Conservation (phyloP, 129 eudicot species). For the Pulicaria dysenterica region DNA sequence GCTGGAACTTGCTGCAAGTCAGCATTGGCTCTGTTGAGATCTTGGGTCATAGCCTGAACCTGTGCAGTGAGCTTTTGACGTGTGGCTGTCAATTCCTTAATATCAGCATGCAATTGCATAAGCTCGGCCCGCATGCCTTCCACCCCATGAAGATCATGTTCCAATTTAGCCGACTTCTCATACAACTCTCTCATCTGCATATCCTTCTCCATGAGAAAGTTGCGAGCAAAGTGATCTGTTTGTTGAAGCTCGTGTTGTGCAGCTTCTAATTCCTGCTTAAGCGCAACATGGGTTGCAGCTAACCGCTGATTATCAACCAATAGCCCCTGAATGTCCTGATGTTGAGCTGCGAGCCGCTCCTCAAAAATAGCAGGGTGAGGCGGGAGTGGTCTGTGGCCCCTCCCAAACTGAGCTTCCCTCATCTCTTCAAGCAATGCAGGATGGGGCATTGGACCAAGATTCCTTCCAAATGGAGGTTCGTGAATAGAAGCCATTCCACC, state of each 20-base stretch:
- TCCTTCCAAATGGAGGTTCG: slow-evolving; percentile 66
- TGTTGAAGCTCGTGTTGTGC: slow-evolving; percentile 77
- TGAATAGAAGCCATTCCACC: slow-evolving; percentile 51
- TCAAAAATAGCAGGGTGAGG: slow-evolving; percentile 87
- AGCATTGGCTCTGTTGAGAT: slow-evolving; percentile 63
- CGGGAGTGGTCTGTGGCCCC: slow-evolving; percentile 73
- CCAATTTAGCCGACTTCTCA: slow-evolving; percentile 86
- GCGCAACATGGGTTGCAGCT: slow-evolving; percentile 97
- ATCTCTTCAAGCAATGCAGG: slow-evolving; percentile 79
- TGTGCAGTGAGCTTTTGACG: slow-evolving; percentile 77
- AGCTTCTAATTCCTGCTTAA: slow-evolving; percentile 83
- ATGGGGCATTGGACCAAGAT: slow-evolving; percentile 64
- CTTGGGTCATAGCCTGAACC: slow-evolving; percentile 81
- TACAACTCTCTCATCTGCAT: slow-evolving; percentile 79
- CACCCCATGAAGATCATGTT: slow-evolving; percentile 69
- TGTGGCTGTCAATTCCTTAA: slow-evolving; percentile 66
- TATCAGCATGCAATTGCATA: slow-evolving; percentile 62
- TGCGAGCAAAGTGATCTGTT: slow-evolving; percentile 61
- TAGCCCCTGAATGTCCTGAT: slow-evolving; percentile 77
- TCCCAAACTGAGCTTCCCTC: slow-evolving; percentile 74
- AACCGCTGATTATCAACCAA: slow-evolving; percentile 81
- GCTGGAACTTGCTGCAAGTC: slow-evolving; percentile 84
- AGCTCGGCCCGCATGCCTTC: slow-evolving; percentile 86
- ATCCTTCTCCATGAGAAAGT: slow-evolving; percentile 70
- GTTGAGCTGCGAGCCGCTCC: slow-evolving; percentile 75